Evolutionary conservation across 1,284 basidiomycete genomes (phyloP).

Genomic region (Puccinia polysora): DNA sequence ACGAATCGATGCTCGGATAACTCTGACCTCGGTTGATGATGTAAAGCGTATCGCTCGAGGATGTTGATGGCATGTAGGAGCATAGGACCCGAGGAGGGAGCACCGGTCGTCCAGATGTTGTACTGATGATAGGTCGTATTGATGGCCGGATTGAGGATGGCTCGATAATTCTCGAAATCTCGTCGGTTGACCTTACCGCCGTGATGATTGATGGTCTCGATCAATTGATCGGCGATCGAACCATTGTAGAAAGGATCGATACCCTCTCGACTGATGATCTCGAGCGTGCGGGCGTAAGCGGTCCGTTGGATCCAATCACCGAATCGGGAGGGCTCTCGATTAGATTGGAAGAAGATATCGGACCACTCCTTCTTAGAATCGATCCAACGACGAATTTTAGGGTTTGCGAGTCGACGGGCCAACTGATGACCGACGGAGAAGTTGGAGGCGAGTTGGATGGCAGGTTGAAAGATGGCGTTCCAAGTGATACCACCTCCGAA

Average conservation of each 20-base stretch:
- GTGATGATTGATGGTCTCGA: constrained; percentile 63
- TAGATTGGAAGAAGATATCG: constrained; percentile 45
- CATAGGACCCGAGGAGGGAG: constrained; percentile 76
- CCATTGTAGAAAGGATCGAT: constrained; percentile 58
- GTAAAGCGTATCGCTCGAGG: constrained; percentile 63
- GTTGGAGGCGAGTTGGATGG: constrained; percentile 63
- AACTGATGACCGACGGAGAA: constrained; percentile 74
- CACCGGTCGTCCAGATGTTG: constrained; percentile 75
- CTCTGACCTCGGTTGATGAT: constrained; percentile 58
- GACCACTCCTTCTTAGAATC: constrained; percentile 66
- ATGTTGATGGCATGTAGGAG: constrained; percentile 75
- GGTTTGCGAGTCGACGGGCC: constrained; percentile 55
- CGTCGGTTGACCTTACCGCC: constrained; percentile 73
- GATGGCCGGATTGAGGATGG: constrained; percentile 69
- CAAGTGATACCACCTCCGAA: constrained; percentile 71
- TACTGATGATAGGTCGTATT: constrained; percentile 67
- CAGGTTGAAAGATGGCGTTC: constrained; percentile 70
- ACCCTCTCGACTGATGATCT: constrained; percentile 48
- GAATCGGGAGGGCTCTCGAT: neutral
- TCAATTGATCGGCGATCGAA: constrained; percentile 66
- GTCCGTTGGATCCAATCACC: constrained; percentile 48
- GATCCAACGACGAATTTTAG: neutral
- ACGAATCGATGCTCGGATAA: constrained; percentile 67
- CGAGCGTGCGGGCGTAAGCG: constrained; percentile 49
- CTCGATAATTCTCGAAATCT: constrained; percentile 68